These are phyloP conservation scores for Platismatia glauca DNA, from an alignment of 495 filamentous ascomycete species.

Conservation along the genomic window DNA sequence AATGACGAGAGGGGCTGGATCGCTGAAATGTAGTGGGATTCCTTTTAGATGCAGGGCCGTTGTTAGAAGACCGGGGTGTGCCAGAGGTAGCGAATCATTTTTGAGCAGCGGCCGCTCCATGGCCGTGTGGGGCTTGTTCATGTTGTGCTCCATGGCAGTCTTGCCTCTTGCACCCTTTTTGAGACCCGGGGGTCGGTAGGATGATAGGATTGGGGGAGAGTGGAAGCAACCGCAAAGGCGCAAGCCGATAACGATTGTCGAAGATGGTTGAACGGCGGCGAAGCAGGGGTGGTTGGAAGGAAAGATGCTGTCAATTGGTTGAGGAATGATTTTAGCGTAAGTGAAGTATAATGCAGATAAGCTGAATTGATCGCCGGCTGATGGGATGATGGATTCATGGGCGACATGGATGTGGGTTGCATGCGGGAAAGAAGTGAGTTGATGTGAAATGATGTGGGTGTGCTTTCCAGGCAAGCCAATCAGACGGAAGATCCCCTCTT, in stretches of 20 bases:
- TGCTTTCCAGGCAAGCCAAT: slow-evolving; percentile 8
- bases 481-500: slow-evolving; percentile 4
- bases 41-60: slow-evolving; percentile 12
- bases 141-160: slow-evolving; percentile 4
- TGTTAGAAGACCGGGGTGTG: slow-evolving; percentile 7
- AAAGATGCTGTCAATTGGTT: slow-evolving; percentile 10
- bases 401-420: too few relatives aligned
- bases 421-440: too few relatives aligned
- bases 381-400: neutral
- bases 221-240: slow-evolving; percentile 11
- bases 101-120: slow-evolving; percentile 4
- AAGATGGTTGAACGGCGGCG: slow-evolving; percentile 1
- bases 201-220: slow-evolving; percentile 2
- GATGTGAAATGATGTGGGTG: slow-evolving; percentile 13
- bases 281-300: neutral
- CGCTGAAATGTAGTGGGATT: slow-evolving; percentile 8
- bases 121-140: slow-evolving; percentile 4
- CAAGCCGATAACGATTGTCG: slow-evolving; percentile 18
- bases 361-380: slow-evolving; percentile 13
- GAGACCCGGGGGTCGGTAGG: neutral
- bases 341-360: slow-evolving; percentile 19
- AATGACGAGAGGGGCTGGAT: slow-evolving; percentile 23
- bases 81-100: slow-evolving; percentile 1
- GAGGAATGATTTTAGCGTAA: slow-evolving; percentile 4
- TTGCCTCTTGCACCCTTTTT: neutral